These are phyloP conservation scores for Penicillium nucicola DNA, from an alignment of 495 filamentous ascomycete genomes.

Conservation along the genomic window DNA sequence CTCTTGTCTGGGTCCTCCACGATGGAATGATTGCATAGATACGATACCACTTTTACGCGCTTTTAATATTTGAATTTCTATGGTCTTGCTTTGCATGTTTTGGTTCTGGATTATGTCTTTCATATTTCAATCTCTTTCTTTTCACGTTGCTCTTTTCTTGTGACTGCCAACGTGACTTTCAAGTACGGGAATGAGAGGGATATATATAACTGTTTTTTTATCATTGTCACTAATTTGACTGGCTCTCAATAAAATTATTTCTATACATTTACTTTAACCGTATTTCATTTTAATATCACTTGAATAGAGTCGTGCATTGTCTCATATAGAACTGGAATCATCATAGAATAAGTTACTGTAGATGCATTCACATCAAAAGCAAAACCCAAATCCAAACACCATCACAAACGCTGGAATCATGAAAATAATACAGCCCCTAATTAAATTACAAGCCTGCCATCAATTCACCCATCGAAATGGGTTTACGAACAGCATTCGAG, in stretches of 20 bases:
- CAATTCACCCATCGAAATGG: constrained; percentile 81
- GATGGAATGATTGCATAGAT: constrained; percentile 13
- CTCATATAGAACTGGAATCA: background rate
- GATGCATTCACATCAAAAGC: background rate
- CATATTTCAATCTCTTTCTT: too few species aligned
- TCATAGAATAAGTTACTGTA: background rate
- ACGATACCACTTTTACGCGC: constrained; percentile 2
- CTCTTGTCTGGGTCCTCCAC: background rate
- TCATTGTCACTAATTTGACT: too few species aligned
- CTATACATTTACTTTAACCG: too few species aligned
- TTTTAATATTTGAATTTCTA: background rate
- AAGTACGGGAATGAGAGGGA: too few species aligned
- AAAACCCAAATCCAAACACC: background rate
- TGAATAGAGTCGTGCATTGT: background rate
- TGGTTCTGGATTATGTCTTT: background rate
- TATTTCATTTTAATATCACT: too few species aligned
- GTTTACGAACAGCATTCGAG: constrained; percentile 93
- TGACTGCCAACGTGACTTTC: too few species aligned
- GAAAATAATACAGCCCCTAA: background rate
- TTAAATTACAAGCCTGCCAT: constrained; percentile 46
- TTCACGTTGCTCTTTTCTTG: too few species aligned
- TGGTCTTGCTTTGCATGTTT: background rate
- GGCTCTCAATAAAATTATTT: too few species aligned
- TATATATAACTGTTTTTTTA: too few species aligned
- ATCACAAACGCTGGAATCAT: constrained; percentile 4